Conservation (phyloP, 768 basidiomycete genomes). For the Imleria badia region DNA sequence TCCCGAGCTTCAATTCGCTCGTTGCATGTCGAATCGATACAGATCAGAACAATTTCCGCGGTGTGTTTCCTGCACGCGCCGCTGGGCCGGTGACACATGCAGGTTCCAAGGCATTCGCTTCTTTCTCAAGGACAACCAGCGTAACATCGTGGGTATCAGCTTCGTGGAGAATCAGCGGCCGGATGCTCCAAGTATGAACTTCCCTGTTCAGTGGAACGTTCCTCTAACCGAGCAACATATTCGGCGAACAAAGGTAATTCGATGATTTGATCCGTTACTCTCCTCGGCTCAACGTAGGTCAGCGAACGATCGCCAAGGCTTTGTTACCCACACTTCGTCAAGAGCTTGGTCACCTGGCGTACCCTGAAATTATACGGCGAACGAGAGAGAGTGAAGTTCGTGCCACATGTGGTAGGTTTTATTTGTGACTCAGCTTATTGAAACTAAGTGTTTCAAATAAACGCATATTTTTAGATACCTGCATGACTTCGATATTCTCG, state of each 20-base stretch:
- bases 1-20: slow-evolving; percentile 72
- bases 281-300: slow-evolving; percentile 12
- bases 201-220: slow-evolving; percentile 67
- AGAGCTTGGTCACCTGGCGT: slow-evolving; percentile 62
- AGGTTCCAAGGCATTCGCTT: slow-evolving; percentile 84
- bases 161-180: slow-evolving; percentile 65
- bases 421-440: neutral
- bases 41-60: slow-evolving; percentile 70
- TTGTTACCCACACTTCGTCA: slow-evolving; percentile 63
- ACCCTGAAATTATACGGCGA: slow-evolving; percentile 61
- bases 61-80: slow-evolving; percentile 80
- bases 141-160: slow-evolving; percentile 62
- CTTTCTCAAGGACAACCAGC: slow-evolving; percentile 62
- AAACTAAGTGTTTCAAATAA: slow-evolving; percentile 9
- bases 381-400: slow-evolving; percentile 80
- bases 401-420: slow-evolving; percentile 74
- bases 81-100: slow-evolving; percentile 87
- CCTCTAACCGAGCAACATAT: slow-evolving; percentile 50
- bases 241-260: slow-evolving; percentile 57
- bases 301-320: slow-evolving; percentile 68
- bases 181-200: slow-evolving; percentile 59
- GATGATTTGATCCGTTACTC: neutral
- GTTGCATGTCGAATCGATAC: slow-evolving; percentile 85
- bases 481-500: slow-evolving; percentile 91
- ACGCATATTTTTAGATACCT: slow-evolving; percentile 63